Conservation (phyloP, 306 rosid species). For the Casuarina glauca region DNA sequence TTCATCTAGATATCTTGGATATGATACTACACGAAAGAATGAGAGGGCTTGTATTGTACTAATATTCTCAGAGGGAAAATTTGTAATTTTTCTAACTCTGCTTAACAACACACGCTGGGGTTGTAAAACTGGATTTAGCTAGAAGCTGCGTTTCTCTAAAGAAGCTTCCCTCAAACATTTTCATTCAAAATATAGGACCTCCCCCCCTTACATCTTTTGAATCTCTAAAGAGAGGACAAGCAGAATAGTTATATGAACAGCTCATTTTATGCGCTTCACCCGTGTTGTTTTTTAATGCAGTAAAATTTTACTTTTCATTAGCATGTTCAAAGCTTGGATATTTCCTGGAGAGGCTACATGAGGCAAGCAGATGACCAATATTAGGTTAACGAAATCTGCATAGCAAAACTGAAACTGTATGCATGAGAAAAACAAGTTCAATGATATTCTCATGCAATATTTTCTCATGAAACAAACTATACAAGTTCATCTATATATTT, state of each 20-base stretch:
- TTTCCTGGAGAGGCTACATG: background rate
- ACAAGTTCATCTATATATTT: constrained; percentile 10
- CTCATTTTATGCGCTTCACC: background rate
- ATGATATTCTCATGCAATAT: background rate
- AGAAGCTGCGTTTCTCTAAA: too few species aligned
- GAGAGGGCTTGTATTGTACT: too few species aligned
- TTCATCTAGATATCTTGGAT: background rate
- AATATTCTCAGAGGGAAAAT: too few species aligned
- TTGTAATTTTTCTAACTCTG: too few species aligned
- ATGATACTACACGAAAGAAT: too few species aligned
- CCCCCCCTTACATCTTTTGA: background rate
- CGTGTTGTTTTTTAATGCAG: background rate
- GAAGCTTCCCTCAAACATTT: too few species aligned
- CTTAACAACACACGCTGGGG: too few species aligned
- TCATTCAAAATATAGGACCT: background rate
- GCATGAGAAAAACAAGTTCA: constrained; percentile 7
- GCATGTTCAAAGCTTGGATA: background rate
- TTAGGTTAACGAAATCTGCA: background rate
- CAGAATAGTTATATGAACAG: background rate
- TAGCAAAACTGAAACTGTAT: constrained; percentile 1
- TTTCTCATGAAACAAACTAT: background rate
- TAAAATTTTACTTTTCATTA: background rate
- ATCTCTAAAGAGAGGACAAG: background rate
- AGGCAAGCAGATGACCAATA: background rate
- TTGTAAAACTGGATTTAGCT: too few species aligned